These are phyloP conservation scores for Zygoascus bituminiphila DNA, from an alignment of 805 yeast species.

Conservation along the genomic window DNA sequence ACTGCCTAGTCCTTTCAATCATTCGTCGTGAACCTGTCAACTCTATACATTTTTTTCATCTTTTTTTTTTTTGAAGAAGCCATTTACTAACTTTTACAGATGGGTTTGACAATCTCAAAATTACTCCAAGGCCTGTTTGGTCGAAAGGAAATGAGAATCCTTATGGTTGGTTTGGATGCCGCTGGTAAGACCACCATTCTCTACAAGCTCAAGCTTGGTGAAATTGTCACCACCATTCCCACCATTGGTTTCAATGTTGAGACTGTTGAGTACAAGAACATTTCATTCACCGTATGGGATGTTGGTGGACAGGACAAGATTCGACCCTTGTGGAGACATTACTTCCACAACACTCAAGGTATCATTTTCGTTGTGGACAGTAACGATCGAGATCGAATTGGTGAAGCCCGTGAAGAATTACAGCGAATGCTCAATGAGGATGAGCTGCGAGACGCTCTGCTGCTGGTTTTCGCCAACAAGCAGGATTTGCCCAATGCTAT, in stretches of 20 bases:
- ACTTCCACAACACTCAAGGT: slow-evolving; percentile 98
- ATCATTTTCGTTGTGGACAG: slow-evolving; percentile 96
- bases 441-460: slow-evolving; percentile 92
- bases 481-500: slow-evolving; percentile 98
- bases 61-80: neutral
- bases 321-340: slow-evolving; percentile 94
- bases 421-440: slow-evolving; percentile 98
- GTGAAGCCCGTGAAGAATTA: slow-evolving; percentile 96
- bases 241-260: slow-evolving; percentile 97
- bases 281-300: slow-evolving; percentile 85
- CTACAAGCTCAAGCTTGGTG: slow-evolving; percentile 91
- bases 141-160: slow-evolving; percentile 95
- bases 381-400: slow-evolving; percentile 94
- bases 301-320: slow-evolving; percentile 94
- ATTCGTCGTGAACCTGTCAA: too few species aligned
- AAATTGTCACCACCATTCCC: slow-evolving; percentile 92
- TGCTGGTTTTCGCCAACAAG: slow-evolving; percentile 94
- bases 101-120: slow-evolving; percentile 95
- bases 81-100: slow-evolving; percentile 29
- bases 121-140: slow-evolving; percentile 92
- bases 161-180: slow-evolving; percentile 97
- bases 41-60: too few species aligned
- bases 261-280: slow-evolving; percentile 95
- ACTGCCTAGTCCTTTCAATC: too few species aligned
- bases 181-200: slow-evolving; percentile 98